Conservation (phyloP, 164 flowering plant genomes). For the Vitis labrusca region DNA sequence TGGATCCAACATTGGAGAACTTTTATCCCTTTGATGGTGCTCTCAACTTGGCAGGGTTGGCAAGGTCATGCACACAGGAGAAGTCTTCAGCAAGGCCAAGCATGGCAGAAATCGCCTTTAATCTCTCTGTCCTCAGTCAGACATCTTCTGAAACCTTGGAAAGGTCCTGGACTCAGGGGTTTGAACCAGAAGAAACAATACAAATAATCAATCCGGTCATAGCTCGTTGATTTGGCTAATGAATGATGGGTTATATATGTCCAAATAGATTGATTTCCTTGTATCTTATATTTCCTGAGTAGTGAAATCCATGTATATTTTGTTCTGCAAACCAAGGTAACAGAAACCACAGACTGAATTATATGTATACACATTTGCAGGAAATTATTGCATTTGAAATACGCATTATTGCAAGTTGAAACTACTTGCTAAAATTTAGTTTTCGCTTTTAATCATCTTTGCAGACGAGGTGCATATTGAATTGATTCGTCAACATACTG, state of each 20-base stretch:
- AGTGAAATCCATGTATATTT: background rate
- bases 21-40: slow-evolving; percentile 48
- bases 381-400: background rate
- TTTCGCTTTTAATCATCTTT: no score
- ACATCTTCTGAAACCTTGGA: slow-evolving; percentile 38
- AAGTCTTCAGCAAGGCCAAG: slow-evolving; percentile 53
- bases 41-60: slow-evolving; percentile 52
- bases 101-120: slow-evolving; percentile 65
- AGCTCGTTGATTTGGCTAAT: slow-evolving; percentile 45
- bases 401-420: background rate
- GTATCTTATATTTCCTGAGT: background rate
- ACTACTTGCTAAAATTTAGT: background rate
- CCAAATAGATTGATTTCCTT: background rate
- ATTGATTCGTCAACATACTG: slow-evolving; percentile 17
- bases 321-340: background rate
- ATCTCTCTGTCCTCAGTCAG: slow-evolving; percentile 56
- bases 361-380: background rate
- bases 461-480: slow-evolving; percentile 2
- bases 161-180: slow-evolving; percentile 37
- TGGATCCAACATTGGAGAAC: slow-evolving; percentile 45
- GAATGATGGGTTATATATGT: background rate
- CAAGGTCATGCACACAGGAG: slow-evolving; percentile 58
- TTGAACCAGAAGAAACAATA: slow-evolving; percentile 37
- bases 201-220: slow-evolving; percentile 32
- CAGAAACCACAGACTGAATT: background rate